phyloP scores from a whole-genome alignment of 495 filamentous ascomycete genomes.

The Penicillium chermesinum region DNA sequence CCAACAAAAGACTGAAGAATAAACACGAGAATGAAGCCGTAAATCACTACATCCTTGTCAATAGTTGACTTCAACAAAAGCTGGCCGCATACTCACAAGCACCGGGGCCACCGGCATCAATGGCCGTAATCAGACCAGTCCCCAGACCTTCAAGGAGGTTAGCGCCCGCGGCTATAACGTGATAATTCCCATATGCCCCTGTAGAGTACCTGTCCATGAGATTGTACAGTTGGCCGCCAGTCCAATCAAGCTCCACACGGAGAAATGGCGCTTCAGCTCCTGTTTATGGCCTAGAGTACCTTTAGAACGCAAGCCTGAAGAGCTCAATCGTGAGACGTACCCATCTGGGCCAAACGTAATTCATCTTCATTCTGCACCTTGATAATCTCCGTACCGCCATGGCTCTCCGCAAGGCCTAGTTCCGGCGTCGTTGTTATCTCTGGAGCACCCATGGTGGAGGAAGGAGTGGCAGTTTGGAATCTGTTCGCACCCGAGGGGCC shows the following conservation, averaged over 20 bases:
- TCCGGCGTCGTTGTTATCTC: slow-evolving; percentile 4
- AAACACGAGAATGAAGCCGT: slow-evolving; percentile 43
- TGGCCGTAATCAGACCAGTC: slow-evolving; percentile 33
- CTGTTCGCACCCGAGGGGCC: background rate
- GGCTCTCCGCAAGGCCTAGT: background rate
- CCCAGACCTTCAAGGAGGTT: slow-evolving; percentile 25
- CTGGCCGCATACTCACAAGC: slow-evolving; percentile 20
- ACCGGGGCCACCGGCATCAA: slow-evolving; percentile 37
- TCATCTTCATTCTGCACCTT: slow-evolving; percentile 32
- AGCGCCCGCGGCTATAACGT: background rate
- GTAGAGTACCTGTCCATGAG: slow-evolving; percentile 33
- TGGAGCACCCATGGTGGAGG: slow-evolving; percentile 6
- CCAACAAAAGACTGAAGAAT: slow-evolving; percentile 45
- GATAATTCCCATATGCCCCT: too few species aligned
- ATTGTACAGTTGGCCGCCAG: slow-evolving; percentile 38
- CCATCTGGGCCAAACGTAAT: slow-evolving; percentile 40
- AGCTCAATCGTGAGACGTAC: slow-evolving; percentile 15
- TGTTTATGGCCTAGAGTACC: slow-evolving; percentile 34
- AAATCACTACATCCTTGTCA: slow-evolving; percentile 27
- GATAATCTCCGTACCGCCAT: slow-evolving; percentile 3
- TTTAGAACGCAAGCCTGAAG: background rate
- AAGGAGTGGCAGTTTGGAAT: background rate
- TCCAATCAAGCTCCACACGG: slow-evolving; percentile 35
- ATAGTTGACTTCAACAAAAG: background rate
- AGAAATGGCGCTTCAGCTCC: slow-evolving; percentile 37